phyloP scores from a whole-genome alignment of 2,329 filamentous ascomycete species.

The Aspergillus alliaceus region DNA sequence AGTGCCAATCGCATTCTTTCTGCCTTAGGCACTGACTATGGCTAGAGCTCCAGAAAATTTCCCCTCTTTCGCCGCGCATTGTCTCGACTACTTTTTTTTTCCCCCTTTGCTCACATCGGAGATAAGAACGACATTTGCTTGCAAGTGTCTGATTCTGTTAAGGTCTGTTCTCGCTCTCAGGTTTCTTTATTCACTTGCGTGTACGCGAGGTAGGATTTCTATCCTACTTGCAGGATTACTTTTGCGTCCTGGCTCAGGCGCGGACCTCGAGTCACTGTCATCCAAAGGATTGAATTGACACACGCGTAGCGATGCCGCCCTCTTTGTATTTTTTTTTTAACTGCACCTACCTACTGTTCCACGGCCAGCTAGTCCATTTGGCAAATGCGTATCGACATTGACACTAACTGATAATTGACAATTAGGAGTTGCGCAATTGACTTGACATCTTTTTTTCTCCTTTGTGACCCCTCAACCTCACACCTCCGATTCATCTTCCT shows the following conservation, averaged over 20 bases:
- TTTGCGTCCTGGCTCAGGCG: background rate
- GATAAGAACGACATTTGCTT: slow-evolving; percentile 3
- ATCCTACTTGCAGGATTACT: background rate
- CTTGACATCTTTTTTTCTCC: background rate
- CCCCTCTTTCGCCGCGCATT: slow-evolving; percentile 11
- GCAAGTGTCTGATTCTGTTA: background rate
- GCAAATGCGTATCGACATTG: background rate
- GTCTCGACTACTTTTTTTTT: slow-evolving; percentile 3
- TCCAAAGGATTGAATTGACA: background rate
- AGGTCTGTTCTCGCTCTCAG: background rate
- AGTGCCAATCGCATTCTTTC: background rate
- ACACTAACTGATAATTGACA: background rate
- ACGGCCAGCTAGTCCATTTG: background rate
- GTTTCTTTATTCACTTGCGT: too few species aligned
- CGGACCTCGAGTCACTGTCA: background rate
- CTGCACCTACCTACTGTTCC: too few species aligned
- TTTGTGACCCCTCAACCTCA: too few species aligned
- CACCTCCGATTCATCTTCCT: background rate
- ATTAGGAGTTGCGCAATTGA: background rate
- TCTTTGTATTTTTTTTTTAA: background rate
- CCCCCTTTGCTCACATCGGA: slow-evolving; percentile 3
- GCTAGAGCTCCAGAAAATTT: slow-evolving; percentile 19
- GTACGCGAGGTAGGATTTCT: background rate
- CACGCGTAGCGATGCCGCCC: background rate
- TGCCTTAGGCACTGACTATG: slow-evolving; percentile 5